These are phyloP conservation scores for Colletotrichum truncatum DNA, from an alignment of 2,329 filamentous ascomycete species.

Conservation along the genomic window DNA sequence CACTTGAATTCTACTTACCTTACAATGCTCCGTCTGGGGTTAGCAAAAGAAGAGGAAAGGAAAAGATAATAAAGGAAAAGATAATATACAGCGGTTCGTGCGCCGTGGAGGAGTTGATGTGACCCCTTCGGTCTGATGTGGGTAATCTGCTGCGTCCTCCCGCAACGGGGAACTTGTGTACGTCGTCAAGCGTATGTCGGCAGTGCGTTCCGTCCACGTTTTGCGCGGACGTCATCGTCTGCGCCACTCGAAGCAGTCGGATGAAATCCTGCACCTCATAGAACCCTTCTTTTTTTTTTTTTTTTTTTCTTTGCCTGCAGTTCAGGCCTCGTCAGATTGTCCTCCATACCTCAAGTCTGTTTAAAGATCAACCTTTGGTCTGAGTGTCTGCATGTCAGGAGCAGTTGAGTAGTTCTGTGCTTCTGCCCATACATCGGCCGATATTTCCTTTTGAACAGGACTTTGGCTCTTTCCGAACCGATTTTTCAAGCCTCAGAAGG, in stretches of 20 bases:
- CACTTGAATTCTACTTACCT: background rate
- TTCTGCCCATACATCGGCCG: background rate
- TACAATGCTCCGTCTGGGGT: too few relatives aligned
- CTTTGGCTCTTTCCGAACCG: background rate
- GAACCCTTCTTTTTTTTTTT: background rate
- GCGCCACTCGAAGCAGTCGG: background rate
- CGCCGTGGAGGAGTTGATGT: background rate
- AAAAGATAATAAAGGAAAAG: too few relatives aligned
- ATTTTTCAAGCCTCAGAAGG: background rate
- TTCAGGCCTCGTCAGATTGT: too few relatives aligned
- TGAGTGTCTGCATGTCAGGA: background rate
- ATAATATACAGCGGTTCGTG: background rate
- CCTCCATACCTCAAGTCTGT: background rate
- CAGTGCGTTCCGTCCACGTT: background rate
- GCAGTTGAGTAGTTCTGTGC: background rate
- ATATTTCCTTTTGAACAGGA: background rate
- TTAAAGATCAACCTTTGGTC: background rate
- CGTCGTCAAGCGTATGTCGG: background rate
- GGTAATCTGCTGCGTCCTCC: background rate
- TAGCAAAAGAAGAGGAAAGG: too few relatives aligned
- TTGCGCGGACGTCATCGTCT: background rate
- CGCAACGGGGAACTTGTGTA: background rate
- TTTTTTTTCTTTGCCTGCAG: too few relatives aligned
- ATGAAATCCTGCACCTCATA: background rate
- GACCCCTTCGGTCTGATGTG: slow-evolving; percentile 15